Percentiles rank a stretch among this genome's conserved stretches.
phyloP scores from a whole-genome alignment of 1,139 yeast genomes.

The Cylindricascospora bacillispora region DNA sequence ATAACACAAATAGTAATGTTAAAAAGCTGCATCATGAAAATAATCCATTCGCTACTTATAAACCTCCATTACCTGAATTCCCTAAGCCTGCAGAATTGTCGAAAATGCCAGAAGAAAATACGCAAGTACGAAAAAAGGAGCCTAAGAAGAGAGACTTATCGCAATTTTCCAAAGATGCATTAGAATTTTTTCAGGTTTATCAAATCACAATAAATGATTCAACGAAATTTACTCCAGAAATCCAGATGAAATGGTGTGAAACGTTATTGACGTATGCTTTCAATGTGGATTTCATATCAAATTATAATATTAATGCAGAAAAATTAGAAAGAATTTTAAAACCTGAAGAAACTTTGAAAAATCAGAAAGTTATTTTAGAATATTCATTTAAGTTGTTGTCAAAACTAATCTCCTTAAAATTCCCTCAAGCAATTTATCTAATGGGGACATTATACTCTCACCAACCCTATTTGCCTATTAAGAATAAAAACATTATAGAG shows the following conservation, averaged over 20 bases:
- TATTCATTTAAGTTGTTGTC: constrained; percentile 48
- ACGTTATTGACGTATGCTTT: constrained; percentile 34
- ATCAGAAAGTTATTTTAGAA: constrained; percentile 40
- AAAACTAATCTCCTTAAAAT: constrained; percentile 32
- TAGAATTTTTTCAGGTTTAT: no score
- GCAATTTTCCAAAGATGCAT: no score
- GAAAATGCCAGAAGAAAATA: no score
- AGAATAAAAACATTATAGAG: constrained; percentile 33
- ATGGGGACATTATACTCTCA: constrained; percentile 51
- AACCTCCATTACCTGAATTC: no score
- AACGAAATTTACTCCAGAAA: constrained; percentile 28
- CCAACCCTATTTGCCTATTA: constrained; percentile 21
- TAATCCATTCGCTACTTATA: no score
- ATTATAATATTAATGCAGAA: constrained; percentile 36
- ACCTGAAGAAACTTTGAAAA: constrained; percentile 35
- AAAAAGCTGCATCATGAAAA: no score
- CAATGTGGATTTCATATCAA: constrained; percentile 28
- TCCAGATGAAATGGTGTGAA: constrained; percentile 42
- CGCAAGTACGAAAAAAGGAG: no score
- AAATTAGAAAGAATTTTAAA: constrained; percentile 27
- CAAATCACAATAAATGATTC: constrained; percentile 16
- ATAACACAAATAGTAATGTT: no score
- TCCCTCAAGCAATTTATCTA: constrained; percentile 41
- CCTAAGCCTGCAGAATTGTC: no score
- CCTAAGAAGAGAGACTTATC: no score